Evolutionary conservation across 257 asterid species (phyloP).

Genomic region (Eucommia ulmoides): DNA sequence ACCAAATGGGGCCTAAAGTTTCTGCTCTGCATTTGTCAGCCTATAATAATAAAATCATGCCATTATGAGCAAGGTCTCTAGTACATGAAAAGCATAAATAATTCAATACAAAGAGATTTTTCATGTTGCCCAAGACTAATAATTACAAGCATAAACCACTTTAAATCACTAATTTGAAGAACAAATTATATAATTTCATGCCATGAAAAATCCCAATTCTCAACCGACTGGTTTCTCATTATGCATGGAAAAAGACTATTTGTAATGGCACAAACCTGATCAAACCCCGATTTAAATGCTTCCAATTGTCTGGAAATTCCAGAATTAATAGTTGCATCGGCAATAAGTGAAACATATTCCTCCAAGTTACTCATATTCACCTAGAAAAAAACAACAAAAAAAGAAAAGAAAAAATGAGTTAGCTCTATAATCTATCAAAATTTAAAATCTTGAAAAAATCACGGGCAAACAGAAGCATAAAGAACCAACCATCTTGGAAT

Average conservation of each 20-base stretch:
- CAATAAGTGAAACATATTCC: constrained; percentile 46
- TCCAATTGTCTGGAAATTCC: constrained; percentile 83
- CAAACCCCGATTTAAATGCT: constrained; percentile 89
- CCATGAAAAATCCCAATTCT: too few relatives aligned
- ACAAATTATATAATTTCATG: too few relatives aligned
- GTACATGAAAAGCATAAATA: too few relatives aligned
- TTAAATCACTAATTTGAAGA: too few relatives aligned
- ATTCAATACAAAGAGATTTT: too few relatives aligned
- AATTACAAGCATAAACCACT: too few relatives aligned
- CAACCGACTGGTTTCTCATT: too few relatives aligned
- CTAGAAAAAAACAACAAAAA: constrained; percentile 28
- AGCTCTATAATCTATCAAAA: constrained; percentile 4
- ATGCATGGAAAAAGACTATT: constrained; percentile 5
- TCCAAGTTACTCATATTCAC: constrained; percentile 58
- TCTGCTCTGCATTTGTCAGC: too few relatives aligned
- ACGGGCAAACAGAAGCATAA: constrained; percentile 9
- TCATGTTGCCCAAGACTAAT: too few relatives aligned
- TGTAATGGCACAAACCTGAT: constrained; percentile 39
- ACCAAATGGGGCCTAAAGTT: too few relatives aligned
- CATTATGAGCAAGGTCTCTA: too few relatives aligned
- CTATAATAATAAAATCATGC: too few relatives aligned
- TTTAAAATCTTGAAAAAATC: constrained; percentile 4
- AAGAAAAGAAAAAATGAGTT: background rate
- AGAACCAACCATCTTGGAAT: constrained; percentile 51
- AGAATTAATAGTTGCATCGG: constrained; percentile 62